A percentile compares a stretch with the other conserved stretches of the same genome.
These are phyloP conservation scores for Nicotiana attenuata DNA, from an alignment of 257 asterid species.

Conservation along the genomic window DNA sequence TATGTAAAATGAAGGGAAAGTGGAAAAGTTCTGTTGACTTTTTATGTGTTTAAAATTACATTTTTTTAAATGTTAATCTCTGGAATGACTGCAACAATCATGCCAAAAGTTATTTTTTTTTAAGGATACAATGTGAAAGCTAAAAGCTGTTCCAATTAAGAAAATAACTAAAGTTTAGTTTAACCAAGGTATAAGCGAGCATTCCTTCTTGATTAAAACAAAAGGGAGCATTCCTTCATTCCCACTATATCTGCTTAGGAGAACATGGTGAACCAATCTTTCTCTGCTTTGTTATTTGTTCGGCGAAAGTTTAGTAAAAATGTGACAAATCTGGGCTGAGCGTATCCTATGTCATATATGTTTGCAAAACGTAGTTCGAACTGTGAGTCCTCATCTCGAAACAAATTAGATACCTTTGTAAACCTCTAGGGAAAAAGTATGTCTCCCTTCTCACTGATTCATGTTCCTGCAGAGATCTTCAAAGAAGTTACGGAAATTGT, in stretches of 20 bases:
- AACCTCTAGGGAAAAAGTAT: not conserved
- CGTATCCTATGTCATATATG: not conserved
- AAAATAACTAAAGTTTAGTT: too few relatives aligned
- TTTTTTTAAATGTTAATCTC: too few relatives aligned
- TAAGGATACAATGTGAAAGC: too few relatives aligned
- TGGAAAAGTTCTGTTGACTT: too few relatives aligned
- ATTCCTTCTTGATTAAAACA: not conserved
- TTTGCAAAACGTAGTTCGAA: not conserved
- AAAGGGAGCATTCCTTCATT: not conserved
- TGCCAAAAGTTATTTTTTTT: too few relatives aligned
- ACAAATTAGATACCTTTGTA: not conserved
- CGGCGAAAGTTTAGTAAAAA: not conserved
- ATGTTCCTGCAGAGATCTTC: constrained; percentile 73
- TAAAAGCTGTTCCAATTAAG: too few relatives aligned
- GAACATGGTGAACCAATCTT: not conserved
- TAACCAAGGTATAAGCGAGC: too few relatives aligned
- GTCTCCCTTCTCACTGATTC: not conserved
- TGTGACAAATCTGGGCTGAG: not conserved
- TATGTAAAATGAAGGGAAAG: not conserved
- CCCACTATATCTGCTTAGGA: not conserved
- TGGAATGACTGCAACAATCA: too few relatives aligned
- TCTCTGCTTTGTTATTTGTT: not conserved
- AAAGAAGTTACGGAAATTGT: constrained; percentile 98
- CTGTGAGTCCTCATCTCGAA: not conserved
- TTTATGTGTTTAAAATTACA: too few relatives aligned